Conservation (phyloP, 148 eudicot genomes). For the Rhododendron kiyosumense region DNA sequence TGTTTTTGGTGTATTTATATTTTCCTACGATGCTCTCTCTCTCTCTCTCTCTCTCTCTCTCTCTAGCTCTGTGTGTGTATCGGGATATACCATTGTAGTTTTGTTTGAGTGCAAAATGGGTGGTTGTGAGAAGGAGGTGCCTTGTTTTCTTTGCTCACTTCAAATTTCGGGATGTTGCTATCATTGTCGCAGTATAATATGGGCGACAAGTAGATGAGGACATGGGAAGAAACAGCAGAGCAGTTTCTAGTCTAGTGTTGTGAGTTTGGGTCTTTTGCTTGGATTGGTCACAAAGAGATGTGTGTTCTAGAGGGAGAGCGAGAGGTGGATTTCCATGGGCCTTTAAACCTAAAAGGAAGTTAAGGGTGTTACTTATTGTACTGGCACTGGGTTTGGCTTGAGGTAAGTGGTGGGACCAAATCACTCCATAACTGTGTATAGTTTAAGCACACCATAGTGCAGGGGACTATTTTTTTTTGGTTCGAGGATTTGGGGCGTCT, state of each 20-base stretch:
- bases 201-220: not conserved
- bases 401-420: not conserved
- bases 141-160: not conserved
- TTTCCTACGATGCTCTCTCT: not conserved
- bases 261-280: not conserved
- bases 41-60: no score
- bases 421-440: not conserved
- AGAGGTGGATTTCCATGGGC: not conserved
- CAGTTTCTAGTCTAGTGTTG: not conserved
- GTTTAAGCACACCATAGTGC: not conserved
- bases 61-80: no score
- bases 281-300: not conserved
- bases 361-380: not conserved
- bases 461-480: no score
- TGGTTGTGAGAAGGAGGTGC: not conserved
- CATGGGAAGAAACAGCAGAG: not conserved
- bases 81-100: conserved; percentile 5
- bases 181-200: not conserved
- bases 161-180: not conserved
- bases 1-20: conserved; percentile 5
- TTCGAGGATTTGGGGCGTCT: no score
- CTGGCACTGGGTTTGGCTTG: not conserved
- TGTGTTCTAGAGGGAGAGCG: not conserved
- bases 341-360: not conserved
- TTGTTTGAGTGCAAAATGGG: conserved; percentile 5